Evolutionary conservation across 306 rosid species (phyloP), one percentile per base, ranked within the genome.

Genomic region (Trifolium repens): DNA sequence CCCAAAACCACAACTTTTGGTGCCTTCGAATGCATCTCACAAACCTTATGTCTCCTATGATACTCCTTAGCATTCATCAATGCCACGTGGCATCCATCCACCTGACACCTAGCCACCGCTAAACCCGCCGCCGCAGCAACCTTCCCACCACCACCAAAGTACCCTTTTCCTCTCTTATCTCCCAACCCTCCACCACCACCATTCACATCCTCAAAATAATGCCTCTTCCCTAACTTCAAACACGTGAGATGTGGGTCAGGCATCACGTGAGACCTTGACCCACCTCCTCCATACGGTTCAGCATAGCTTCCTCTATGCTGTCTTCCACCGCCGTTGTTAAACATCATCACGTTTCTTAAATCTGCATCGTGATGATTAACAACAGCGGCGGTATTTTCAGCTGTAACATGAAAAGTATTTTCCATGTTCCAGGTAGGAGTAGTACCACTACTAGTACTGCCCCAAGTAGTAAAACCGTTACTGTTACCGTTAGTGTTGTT

Each of bases 11-110:
- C 84, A 47, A 91, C 98, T 75, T 84, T 91, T 1, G 96, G 91
- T 49, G 98, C 98, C 84, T 94, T 94, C 24, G 98, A 91, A 82
- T 94, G 98, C 90, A 85, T 86, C 85, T 90, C 97, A 53, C 98
- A 94, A 5, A 94, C 98, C 73, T 92, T 91, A 76, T 94, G 98
- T 87, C 98, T 82, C 81, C 97, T 79, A 88, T 94, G 97, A 63
- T 94, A 94, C 15, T 94, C 98, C 89, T 94, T 94, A 1, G 94
- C 92, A 73, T 87, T 87, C 77, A 80, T 9, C 53, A 94, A 89
- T 6, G 88, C 88, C 86, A 94, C 89, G 57, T 91, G 87, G 85
- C 98, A 94, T 1, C 98, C 98, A 75, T 94, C 97, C 81, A 91
- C 98, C 88, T 94, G 98, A 71, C 98, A 94, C 68, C 94, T 74